A percentile compares a stretch with the other conserved stretches of the same genome.
phyloP scores from a whole-genome alignment of 495 filamentous ascomycete genomes.

The Penicillium ucsense region DNA sequence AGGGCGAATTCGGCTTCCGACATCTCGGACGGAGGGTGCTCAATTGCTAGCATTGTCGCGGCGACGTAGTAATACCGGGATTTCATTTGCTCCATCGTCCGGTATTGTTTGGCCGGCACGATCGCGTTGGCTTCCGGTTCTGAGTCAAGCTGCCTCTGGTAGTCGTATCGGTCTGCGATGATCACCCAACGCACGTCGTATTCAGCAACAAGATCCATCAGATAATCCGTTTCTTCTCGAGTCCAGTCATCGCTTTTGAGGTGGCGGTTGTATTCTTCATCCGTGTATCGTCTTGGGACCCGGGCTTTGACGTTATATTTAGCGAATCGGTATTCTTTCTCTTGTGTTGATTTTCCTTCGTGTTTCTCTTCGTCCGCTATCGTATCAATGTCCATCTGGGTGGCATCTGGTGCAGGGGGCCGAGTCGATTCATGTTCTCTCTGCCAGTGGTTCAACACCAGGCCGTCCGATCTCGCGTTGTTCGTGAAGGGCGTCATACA shows the following conservation, averaged over 20 bases:
- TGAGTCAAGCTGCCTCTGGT: slow-evolving; percentile 38
- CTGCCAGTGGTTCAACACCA: slow-evolving; percentile 63
- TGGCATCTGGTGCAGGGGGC: slow-evolving; percentile 27
- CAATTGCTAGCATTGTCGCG: slow-evolving; percentile 72
- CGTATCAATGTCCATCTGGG: slow-evolving; percentile 22
- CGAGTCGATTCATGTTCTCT: slow-evolving; percentile 31
- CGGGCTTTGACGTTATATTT: slow-evolving; percentile 77
- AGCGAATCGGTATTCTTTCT: slow-evolving; percentile 44
- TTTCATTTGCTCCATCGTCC: slow-evolving; percentile 86
- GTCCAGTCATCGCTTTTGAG: slow-evolving; percentile 71
- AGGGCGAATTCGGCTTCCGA: slow-evolving; percentile 66
- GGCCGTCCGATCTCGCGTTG: slow-evolving; percentile 41
- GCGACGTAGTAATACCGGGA: slow-evolving; percentile 80
- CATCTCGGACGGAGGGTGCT: slow-evolving; percentile 78
- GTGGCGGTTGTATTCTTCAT: slow-evolving; percentile 73
- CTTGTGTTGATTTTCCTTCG: slow-evolving; percentile 18
- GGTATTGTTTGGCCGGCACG: slow-evolving; percentile 30
- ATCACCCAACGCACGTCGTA: slow-evolving; percentile 83
- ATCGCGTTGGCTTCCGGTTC: slow-evolving; percentile 31
- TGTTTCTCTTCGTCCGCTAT: slow-evolving; percentile 21
- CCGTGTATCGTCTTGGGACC: slow-evolving; percentile 62
- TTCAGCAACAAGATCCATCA: slow-evolving; percentile 61
- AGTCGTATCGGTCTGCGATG: slow-evolving; percentile 92
- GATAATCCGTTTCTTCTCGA: slow-evolving; percentile 85
- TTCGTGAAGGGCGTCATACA: slow-evolving; percentile 49